Base-by-base conservation (phyloP, 805 yeast species). In the Saccharomyces kudriavzevii region DNA sequence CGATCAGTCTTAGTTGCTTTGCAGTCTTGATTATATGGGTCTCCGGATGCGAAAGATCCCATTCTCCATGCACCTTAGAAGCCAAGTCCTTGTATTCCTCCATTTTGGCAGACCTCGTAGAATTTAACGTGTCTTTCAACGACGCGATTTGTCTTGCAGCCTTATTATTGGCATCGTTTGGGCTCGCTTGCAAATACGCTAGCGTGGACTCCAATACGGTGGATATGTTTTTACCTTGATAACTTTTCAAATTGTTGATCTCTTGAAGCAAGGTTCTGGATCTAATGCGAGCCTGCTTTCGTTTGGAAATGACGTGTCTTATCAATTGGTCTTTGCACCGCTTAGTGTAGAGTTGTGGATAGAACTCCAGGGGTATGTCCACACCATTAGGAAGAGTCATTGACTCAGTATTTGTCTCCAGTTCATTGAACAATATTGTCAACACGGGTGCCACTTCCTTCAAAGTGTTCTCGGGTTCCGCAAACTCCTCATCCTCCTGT, bases 281-380 rank as follows among this genome's bases (percentile, higher is more conserved):
- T 46, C 54, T 52, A 6, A 45, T 28, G 46, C 60, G 59, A 1
- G 66, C 62, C n/a, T 57, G 55, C 47, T 51, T 58, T 11, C 69
- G 53, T 35, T 61, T 61, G 3, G 46, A 45, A 14, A 65, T 53
- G 29, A 68, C 58, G 22, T 64, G 63, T 20, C 58, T 62, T 3
- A 67, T 60, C 43, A 67, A 53, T 45, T 59, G 54, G 20, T 66
- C 63, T 49, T 65, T 68, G 49, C 64, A 59, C 14, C 53, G 51
- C 40, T 60, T 60, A 0, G 68, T 63, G 52, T 69, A 69, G 13
- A 69, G 53, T 52, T 68, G 70, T 1, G 72, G 71, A 48, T 68
- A 69, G 49, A 69, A 69, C 51, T 63, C 61, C 27, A 68, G 48
- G 4, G 72, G 71, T 1, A 69, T 50, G 24, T 66, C 65, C 1